A percentile compares a stretch with the other conserved stretches of the same genome.
These are phyloP conservation scores for Yarrowia keelungensis DNA, from an alignment of 805 yeast genomes.

Conservation along the genomic window DNA sequence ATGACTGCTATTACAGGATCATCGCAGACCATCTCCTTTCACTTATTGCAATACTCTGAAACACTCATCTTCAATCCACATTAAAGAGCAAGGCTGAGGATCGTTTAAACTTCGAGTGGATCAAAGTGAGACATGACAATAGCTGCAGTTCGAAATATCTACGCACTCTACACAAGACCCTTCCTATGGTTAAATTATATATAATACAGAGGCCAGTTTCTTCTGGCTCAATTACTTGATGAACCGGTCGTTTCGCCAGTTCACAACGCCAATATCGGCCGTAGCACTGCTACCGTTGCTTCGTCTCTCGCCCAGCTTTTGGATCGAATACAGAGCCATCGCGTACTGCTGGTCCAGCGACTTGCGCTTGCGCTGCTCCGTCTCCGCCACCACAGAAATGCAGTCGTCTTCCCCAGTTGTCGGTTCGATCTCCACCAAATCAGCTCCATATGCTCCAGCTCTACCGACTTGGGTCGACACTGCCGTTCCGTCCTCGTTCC, in stretches of 20 bases:
- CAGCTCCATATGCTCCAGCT: slow-evolving; percentile 35
- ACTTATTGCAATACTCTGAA: no score
- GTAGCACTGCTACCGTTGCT: slow-evolving; percentile 33
- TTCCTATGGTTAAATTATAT: slow-evolving; percentile 7
- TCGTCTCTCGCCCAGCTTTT: slow-evolving; percentile 32
- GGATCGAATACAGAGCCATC: slow-evolving; percentile 34
- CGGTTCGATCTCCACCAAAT: slow-evolving; percentile 8
- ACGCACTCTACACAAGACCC: no score
- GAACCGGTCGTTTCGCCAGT: slow-evolving; percentile 37
- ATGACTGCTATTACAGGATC: no score
- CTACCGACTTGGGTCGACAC: slow-evolving; percentile 7
- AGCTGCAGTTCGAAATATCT: no score
- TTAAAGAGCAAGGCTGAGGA: no score
- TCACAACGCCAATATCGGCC: slow-evolving; percentile 31
- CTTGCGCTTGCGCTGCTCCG: slow-evolving; percentile 24
- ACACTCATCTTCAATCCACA: no score
- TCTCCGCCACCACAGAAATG: slow-evolving; percentile 8
- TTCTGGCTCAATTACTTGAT: slow-evolving; percentile 13
- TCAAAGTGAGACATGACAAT: background rate
- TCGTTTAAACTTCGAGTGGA: no score
- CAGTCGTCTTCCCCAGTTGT: background rate
- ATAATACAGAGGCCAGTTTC: slow-evolving; percentile 14
- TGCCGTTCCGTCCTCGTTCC: slow-evolving; percentile 32
- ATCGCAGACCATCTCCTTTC: no score
- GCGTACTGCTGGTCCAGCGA: slow-evolving; percentile 36